Base-by-base conservation (phyloP, 441 rosid species). In the Daphne laureola region DNA sequence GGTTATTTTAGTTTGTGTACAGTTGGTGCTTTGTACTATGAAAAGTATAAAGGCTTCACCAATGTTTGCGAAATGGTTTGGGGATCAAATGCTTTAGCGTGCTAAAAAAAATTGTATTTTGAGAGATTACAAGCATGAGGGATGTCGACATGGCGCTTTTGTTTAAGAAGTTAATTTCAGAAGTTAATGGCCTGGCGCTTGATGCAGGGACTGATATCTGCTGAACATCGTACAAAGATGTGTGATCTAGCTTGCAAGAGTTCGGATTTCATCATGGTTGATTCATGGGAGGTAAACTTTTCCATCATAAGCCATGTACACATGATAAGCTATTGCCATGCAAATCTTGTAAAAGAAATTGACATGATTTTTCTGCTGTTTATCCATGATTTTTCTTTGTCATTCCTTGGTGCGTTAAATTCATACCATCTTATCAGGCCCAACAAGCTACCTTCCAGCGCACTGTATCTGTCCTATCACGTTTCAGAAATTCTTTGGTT, bases 271-370 rank as follows among this genome's bases (percentile, higher is more conserved):
- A 53, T 93, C 48, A 93, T 85, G 99, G 95, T 90, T 53, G 97
- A 93, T 82, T 80, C 95, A 3, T 93, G 99, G 99, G 97, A 93
- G 97, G 98, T 90, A 69, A 27, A n/a, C 9, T 21, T 12, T 46
- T 67, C 47, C 55, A 46, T 59, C 21, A 14, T 13, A 2, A 1
- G 3, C 17, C 51, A 52, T 52, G 14, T 52, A 12, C 13, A 57
- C 18, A n/a, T 50, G 38, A 31, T 7, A 8, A 31, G 11, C 38
- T 31, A 9, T 31, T 9, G 11, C 11, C 11, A 31, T 31, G 38
- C 38, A 31, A 31, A 31, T 7, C 38, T 31, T 31, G 38, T 31
- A 31, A 9, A 31, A 2, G 25, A 14, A 31, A 17, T 6, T 14
- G 14, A 17, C 21, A 51, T 64, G 43, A 26, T 13, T 12, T n/a